Base-by-base conservation (phyloP, 257 asterid species). In the Forsythia suspensa region DNA sequence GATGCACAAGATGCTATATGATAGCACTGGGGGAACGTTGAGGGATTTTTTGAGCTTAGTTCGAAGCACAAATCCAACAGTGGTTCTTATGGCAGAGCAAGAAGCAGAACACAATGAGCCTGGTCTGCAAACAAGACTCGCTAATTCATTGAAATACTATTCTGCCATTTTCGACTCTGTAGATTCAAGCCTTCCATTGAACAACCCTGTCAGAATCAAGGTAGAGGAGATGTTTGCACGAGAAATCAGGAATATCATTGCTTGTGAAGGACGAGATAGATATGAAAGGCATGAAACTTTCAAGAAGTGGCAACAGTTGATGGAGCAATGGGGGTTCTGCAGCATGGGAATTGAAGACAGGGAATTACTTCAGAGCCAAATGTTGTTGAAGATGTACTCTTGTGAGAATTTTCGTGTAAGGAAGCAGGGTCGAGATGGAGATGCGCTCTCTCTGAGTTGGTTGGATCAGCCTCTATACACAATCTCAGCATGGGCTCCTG, bases 181-280 rank as follows among this genome's bases (percentile, higher is more conserved):
- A 20, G 97, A 89, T 63, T 89, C 84, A 3, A 86, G 87, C 76
- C 89, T 88, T 15, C 88, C 93, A 0, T 57, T 79, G 63, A 92
- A 84, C 20, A 90, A 93, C 75, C 75, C 85, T 4, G 85, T 83
- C 46, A 82, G 97, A 85, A 63, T 85, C 71, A 93, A 84, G 91
- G 84, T 93, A 5, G 99, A 93, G 87, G 98, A 89, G 69, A 86
- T 93, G 90, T 93, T 88, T 15, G 97, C 83, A n/a, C 82, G 88
- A 0, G 97, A 93, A 36, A 88, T 95, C 24, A 81, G 94, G 84
- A 93, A 90, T 48, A 86, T 95, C 72, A 78, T 95, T 2, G 89
- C 90, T 2, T 91, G 94, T 37, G 99, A 95, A 79, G 99, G 99
- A 34, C 80, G 87, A 18, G 97, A 90, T n/a, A 88, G 99, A 83